Base-by-base conservation (phyloP, 768 basidiomycete species). In the Termitomyces sp. region DNA sequence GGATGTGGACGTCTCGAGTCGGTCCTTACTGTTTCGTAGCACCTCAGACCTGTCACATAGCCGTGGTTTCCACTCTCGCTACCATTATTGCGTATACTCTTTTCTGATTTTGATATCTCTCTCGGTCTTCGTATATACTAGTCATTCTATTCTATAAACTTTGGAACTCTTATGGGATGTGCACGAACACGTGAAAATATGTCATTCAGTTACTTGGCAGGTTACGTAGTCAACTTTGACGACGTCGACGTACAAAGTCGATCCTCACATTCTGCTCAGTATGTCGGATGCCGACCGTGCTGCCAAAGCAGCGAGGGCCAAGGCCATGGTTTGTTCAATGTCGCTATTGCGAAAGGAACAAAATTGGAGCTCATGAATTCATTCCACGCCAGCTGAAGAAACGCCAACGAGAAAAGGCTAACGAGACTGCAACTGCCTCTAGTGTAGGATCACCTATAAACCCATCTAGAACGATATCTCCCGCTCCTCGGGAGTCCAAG, bases 201-300 rank as follows among this genome's bases (percentile, higher is more conserved):
- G 48, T 27, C 35, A 37, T 17, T 17, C 16, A 16, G 16, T 32
- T 35, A 5, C 34, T 34, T 16, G 35, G 45, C 23, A 35, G 8
- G 16, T 50, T 37, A 30, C 28, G 28, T 51, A 50, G 49, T n/a
- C 23, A 5, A 50, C 37, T 7, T 27, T 50, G 23, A 39, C 35
- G 4, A 49, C 49, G 25, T 51, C 25, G 5, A 50, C 44, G 27
- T 45, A 28, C 28, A 34, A 12, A 37, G 39, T 40, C 50, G 12
- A 40, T 50, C 12, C 35, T 45, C 17, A 39, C 37, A 11, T 37
- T 37, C 14, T 12, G n/a, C 40, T 27, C 51, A 52, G 58, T 27
- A 82, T 79, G 83, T 77, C 84, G 25, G 90, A 90, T 64, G 84
- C 85, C 57, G 91, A 93, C 59, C 82, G 91, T 59, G 88, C 89